Evolutionary conservation across 257 asterid species (phyloP), one percentile per base, ranked within the genome.

Genomic region (Scutellaria baicalensis): DNA sequence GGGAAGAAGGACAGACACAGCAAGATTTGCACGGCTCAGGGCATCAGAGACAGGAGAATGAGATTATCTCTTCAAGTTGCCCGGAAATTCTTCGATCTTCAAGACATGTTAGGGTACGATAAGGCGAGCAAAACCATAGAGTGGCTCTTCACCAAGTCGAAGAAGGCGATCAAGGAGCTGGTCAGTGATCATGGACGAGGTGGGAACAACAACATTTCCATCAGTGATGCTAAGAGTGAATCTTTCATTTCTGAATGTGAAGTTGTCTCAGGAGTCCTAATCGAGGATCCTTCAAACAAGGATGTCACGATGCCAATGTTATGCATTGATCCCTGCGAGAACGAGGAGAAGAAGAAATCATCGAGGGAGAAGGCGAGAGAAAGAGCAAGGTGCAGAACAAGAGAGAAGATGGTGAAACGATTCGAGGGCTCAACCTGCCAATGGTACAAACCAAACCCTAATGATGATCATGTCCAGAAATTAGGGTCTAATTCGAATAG

Each of bases 21-120:
- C 91, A 89, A 89, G 83, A 86, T 89, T 45, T 77, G 91, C 70
- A 89, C 96, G 9, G 96, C 96, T 9, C 91, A 84, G 44, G 96
- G 96, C 0, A 79, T 89, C 39, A 73, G 96, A 35, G 96, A 86
- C 39, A 23, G 96, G 31, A 64, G 96, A 39, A 89, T 89, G 96
- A 73, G 96, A 21, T 70, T 89, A 6, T 89, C 96, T 2, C 85
- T 86, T 8, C 93, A 83, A 71, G 84, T 83, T 18, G 96, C 96
- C 0, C 78, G 96, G 0, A 89, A 84, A 48, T 89, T 89, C 79
- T 89, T 89, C 70, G 93, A 89, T 77, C 85, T 89, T 4, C 96
- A 89, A 74, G 96, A 89, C 68, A 75, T 85, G 89, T 65, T 89
- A 11, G 93, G 93, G 8, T 86, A 76, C 8, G 96, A 89, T 50